Evolutionary conservation across 2,329 filamentous ascomycete genomes (phyloP), one percentile per base, ranked within the genome.

Genomic region (Diaporthe longicolla): DNA sequence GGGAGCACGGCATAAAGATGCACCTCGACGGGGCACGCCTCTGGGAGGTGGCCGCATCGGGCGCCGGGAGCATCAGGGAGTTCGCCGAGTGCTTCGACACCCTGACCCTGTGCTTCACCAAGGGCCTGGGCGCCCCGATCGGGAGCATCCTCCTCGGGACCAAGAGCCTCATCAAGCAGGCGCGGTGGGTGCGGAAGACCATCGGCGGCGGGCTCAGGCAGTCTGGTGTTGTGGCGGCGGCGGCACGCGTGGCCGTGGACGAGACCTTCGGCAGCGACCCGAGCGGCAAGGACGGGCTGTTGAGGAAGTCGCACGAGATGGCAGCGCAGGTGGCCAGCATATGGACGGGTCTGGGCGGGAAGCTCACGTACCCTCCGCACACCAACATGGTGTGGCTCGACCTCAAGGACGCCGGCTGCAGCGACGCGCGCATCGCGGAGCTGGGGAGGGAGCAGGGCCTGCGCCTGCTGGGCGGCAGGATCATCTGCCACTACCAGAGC

Each of bases 331-430:
- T 95, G 32, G 91, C 79, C 59, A 76, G 78, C 76, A 78, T 93
- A 76, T 97, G 95, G 95, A 88, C 86, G 7, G 84, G 84, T 21
- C 85, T 92, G 69, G 94, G 94, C 6, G 95, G 94, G 1, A 90
- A 89, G 82, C 83, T 95, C 73, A 83, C 87, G 26, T 87, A 92
- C 74, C 92, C 93, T 0, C 92, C 93, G 1, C 92, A 97, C 80
- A 97, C 95, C n/a, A 97, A 97, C 83, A 97, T 97, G 94, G 90
- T 94, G 45, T 97, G 94, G 94, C 80, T 97, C 73, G 92, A 97
- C 81, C 84, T 97, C 21, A 88, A 90, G 40, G 87, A 88, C 1
- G 88, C 89, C 15, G 89, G 89, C 2, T 85, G 86, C 75, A 80
- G 81, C 19, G 75, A 69, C 8, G 80, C 80, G 71, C 81, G 79